phyloP scores from a whole-genome alignment of 768 basidiomycete species.

The Hebeloma cylindrosporum region DNA sequence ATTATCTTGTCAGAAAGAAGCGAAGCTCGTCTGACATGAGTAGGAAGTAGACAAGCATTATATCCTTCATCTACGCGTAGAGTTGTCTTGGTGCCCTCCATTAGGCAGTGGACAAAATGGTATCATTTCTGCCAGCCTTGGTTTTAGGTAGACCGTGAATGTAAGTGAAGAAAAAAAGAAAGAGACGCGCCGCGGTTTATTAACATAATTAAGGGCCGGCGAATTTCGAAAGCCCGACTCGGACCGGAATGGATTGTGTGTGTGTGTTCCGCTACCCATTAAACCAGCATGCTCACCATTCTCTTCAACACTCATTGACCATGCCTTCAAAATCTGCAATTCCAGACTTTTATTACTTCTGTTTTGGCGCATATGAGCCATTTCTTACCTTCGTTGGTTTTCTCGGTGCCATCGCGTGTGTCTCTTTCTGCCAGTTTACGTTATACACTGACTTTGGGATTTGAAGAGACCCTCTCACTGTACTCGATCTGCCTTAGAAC shows the following conservation, averaged over 20 bases:
- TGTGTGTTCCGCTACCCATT: constrained; percentile 1
- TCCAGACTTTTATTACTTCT: constrained; percentile 69
- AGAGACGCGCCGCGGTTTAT: constrained; percentile 5
- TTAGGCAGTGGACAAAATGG: constrained; percentile 59
- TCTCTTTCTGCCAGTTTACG: constrained; percentile 12
- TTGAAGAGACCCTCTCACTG: constrained; percentile 60
- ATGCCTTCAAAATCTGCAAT: constrained; percentile 60
- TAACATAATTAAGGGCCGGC: constrained; percentile 37
- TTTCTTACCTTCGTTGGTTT: constrained; percentile 63
- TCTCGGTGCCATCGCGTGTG: constrained; percentile 57
- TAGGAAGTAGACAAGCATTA: constrained; percentile 58
- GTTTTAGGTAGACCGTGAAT: constrained; percentile 59
- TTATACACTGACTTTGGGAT: constrained; percentile 14
- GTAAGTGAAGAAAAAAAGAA: constrained; percentile 38
- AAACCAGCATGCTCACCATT: constrained; percentile 12
- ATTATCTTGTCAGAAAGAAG: constrained; percentile 62
- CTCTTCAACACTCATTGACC: constrained; percentile 9
- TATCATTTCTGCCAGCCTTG: constrained; percentile 57
- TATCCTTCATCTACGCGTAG: constrained; percentile 51
- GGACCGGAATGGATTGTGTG: background rate
- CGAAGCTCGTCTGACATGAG: constrained; percentile 45
- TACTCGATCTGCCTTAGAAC: constrained; percentile 34
- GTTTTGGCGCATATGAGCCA: constrained; percentile 77
- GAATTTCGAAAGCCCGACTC: background rate
- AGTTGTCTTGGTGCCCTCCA: constrained; percentile 75